Conservation (phyloP, 371 early-diverging fungal genomes). For the Actinomucor elegans region DNA sequence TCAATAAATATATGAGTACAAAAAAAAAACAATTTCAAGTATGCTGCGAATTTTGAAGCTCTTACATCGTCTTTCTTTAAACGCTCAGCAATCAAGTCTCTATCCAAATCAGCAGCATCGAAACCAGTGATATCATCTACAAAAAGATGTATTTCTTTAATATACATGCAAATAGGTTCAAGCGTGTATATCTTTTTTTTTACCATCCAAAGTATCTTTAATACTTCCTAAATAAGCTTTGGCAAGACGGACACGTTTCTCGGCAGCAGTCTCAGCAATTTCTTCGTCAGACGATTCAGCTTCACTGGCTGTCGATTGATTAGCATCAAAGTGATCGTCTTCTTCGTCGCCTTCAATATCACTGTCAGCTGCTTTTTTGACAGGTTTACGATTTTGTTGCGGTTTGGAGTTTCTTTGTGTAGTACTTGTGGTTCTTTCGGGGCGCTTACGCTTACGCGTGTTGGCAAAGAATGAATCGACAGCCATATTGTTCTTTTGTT, state of each 20-base stretch:
- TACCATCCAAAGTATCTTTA: constrained; percentile 64
- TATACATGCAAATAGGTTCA: not conserved
- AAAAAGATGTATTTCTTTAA: not conserved
- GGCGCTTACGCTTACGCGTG: constrained; percentile 38
- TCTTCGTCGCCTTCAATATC: constrained; percentile 39
- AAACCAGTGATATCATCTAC: constrained; percentile 69
- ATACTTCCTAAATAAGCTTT: constrained; percentile 86
- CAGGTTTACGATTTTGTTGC: constrained; percentile 3
- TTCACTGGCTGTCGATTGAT: constrained; percentile 53
- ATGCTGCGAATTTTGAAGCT: not conserved
- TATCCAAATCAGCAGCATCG: constrained; percentile 92
- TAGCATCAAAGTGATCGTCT: constrained; percentile 44
- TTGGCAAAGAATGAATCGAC: constrained; percentile 39
- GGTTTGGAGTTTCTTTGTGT: constrained; percentile 8
- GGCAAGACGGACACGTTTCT: constrained; percentile 90
- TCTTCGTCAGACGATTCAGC: constrained; percentile 67
- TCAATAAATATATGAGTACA: not conserved
- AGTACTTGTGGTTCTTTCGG: constrained; percentile 15
- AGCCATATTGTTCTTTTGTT: constrained; percentile 13
- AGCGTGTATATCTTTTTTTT: not conserved
- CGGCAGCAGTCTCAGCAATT: constrained; percentile 82
- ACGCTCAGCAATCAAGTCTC: constrained; percentile 89
- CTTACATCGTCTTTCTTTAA: constrained; percentile 80
- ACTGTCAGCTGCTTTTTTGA: constrained; percentile 15
- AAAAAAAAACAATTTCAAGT: not conserved